Evolutionary conservation across 108 stramenopile genomes (phyloP).

Genomic region (Tribonema minus): DNA sequence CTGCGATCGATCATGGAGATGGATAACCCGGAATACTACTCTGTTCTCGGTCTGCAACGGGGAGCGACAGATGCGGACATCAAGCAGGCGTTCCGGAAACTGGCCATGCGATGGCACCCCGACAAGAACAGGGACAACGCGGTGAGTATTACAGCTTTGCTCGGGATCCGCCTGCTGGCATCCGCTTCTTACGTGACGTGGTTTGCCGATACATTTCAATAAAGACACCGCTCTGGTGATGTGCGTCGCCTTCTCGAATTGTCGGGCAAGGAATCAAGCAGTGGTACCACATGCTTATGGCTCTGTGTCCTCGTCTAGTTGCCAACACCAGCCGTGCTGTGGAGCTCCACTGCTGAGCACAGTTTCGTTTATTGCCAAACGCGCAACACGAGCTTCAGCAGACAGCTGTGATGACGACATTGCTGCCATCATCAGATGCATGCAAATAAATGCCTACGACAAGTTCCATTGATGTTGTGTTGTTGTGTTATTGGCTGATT

Average conservation of each 20-base stretch:
- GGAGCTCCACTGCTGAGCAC: not conserved
- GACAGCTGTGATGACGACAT: not conserved
- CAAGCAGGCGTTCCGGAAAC: constrained; percentile 53
- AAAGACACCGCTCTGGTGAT: not conserved
- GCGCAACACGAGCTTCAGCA: not conserved
- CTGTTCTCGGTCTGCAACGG: constrained; percentile 49
- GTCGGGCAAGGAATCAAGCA: not conserved
- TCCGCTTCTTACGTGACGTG: not conserved
- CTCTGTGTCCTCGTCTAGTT: not conserved
- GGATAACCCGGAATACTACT: constrained; percentile 45
- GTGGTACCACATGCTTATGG: not conserved
- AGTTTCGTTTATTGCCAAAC: not conserved
- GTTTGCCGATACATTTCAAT: not conserved
- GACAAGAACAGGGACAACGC: constrained; percentile 57
- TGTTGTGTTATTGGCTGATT: no score
- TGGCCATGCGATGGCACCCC: constrained; percentile 62
- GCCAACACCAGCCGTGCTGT: no score
- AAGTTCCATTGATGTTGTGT: no score
- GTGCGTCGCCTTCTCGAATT: not conserved
- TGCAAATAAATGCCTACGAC: no score
- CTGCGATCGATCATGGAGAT: no score
- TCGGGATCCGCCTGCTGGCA: not conserved
- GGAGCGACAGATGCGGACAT: constrained; percentile 53
- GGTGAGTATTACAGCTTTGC: not conserved
- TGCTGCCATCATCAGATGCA: not conserved